A percentile compares a stretch with the other conserved stretches of the same genome.
phyloP scores from a whole-genome alignment of 441 rosid genomes.

The Omphalea diandra region DNA sequence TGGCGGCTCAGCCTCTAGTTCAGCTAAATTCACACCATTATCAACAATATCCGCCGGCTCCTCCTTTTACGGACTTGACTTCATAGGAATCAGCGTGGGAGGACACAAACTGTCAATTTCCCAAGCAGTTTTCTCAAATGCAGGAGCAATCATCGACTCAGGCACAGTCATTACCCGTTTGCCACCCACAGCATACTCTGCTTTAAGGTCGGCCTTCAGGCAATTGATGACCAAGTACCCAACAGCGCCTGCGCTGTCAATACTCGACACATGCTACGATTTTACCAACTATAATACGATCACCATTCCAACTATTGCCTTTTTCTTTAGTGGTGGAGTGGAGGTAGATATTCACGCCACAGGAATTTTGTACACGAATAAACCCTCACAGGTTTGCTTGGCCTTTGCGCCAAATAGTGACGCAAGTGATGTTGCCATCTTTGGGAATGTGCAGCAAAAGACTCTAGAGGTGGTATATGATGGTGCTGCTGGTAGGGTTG shows the following conservation, averaged over 20 bases:
- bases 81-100: conserved; percentile 47
- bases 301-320: conserved; percentile 44
- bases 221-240: conserved; percentile 56
- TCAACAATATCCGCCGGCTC: conserved; percentile 32
- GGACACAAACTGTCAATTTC: conserved; percentile 42
- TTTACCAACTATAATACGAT: conserved; percentile 39
- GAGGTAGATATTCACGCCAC: conserved; percentile 38
- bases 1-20: conserved; percentile 44
- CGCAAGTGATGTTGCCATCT: conserved; percentile 44
- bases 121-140: conserved; percentile 40
- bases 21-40: conserved; percentile 60
- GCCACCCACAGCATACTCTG: conserved; percentile 44
- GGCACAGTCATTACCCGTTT: conserved; percentile 58
- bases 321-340: conserved; percentile 47
- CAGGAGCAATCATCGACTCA: conserved; percentile 61
- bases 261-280: conserved; percentile 83
- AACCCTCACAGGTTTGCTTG: conserved; percentile 56
- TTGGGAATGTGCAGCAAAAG: conserved; percentile 78
- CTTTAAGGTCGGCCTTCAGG: conserved; percentile 47
- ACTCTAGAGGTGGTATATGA: conserved; percentile 74
- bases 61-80: conserved; percentile 51
- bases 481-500: conserved; percentile 51
- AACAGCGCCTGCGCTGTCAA: conserved; percentile 42
- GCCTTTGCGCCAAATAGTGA: conserved; percentile 70
- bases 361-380: conserved; percentile 46